A percentile compares a stretch with the other conserved stretches of the same genome.
phyloP scores from a whole-genome alignment of 805 yeast species.

The Metschnikowia colocasiae region DNA sequence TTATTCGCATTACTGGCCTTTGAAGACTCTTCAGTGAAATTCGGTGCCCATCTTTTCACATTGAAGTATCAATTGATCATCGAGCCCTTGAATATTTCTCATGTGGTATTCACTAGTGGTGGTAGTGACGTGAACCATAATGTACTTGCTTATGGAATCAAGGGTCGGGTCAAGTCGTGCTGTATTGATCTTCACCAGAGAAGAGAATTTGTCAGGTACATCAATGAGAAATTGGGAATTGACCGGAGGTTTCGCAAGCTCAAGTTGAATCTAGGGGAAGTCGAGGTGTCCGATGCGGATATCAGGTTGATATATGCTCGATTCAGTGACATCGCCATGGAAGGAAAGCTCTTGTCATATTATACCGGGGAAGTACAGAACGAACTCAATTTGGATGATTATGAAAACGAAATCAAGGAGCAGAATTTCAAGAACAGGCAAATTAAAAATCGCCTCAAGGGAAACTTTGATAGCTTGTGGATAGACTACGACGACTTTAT shows the following conservation, averaged over 20 bases:
- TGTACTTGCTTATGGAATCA: conserved; percentile 37
- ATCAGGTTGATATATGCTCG: conserved; percentile 61
- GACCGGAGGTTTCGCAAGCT: conserved; percentile 44
- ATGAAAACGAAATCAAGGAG: conserved; percentile 7
- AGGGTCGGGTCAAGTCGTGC: conserved; percentile 33
- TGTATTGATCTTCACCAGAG: conserved; percentile 40
- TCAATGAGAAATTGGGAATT: conserved; percentile 36
- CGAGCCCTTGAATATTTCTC: conserved; percentile 39
- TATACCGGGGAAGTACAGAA: conserved; percentile 13
- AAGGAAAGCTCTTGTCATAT: conserved; percentile 21
- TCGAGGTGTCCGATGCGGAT: conserved; percentile 67
- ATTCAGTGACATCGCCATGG: conserved; percentile 52
- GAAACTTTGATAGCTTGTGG: conserved; percentile 50
- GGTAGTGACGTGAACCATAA: conserved; percentile 21
- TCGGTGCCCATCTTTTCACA: conserved; percentile 40
- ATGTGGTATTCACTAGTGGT: conserved; percentile 30
- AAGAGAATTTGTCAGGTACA: conserved; percentile 33
- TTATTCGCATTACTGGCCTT: conserved; percentile 23
- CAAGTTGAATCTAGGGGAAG: conserved; percentile 63
- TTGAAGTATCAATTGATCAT: conserved; percentile 39
- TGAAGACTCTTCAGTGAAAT: conserved; percentile 28
- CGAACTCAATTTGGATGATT: conserved; percentile 13
- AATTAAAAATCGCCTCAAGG: conserved; percentile 7
- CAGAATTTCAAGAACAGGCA: conserved; percentile 3
- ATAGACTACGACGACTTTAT: conserved; percentile 70